A percentile compares a stretch with the other conserved stretches of the same genome.
Evolutionary conservation across 2,329 filamentous ascomycete genomes (phyloP).

Genomic region (Aciculosporium take): DNA sequence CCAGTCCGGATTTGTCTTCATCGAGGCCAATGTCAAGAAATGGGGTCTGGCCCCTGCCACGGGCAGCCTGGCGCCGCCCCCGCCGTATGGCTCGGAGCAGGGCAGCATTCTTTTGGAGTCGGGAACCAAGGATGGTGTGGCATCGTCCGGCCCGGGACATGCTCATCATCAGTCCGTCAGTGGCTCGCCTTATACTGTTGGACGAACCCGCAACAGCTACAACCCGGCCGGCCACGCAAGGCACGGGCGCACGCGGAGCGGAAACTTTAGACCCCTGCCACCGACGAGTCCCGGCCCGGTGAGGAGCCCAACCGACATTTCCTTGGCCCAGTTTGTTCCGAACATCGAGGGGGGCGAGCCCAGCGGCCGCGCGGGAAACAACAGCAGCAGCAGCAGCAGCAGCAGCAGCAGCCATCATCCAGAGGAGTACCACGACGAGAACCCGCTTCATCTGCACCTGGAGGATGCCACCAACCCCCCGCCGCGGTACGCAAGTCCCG

Average conservation of each 20-base stretch:
- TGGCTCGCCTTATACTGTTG: conserved; percentile 20
- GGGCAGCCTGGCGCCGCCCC: conserved; percentile 84
- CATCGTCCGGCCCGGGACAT: conserved; percentile 27
- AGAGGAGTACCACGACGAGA: conserved; percentile 19
- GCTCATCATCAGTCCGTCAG: conserved; percentile 32
- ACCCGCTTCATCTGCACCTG: conserved; percentile 25
- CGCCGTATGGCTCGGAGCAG: conserved; percentile 92
- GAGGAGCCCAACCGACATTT: conserved; percentile 89
- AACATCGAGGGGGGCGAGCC: conserved; percentile 56
- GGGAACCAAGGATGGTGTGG: conserved; percentile 50
- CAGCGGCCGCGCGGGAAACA: conserved; percentile 14
- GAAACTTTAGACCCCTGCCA: conserved; percentile 59
- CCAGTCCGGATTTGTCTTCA: conserved; percentile 95
- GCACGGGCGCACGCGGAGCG: conserved; percentile 62
- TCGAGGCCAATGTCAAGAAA: conserved; percentile 99
- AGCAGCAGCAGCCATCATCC: conserved; percentile 11
- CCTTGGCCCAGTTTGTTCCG: conserved; percentile 69
- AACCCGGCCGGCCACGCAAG: too few relatives aligned
- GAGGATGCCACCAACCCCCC: conserved; percentile 48
- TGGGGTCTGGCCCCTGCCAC: conserved; percentile 96
- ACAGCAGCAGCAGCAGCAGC: not conserved
- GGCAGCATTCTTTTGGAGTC: conserved; percentile 89
- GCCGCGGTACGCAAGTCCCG: conserved; percentile 57
- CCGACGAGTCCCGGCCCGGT: conserved; percentile 80
- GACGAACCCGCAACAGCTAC: conserved; percentile 31